Conservation (phyloP, 352 stramenopile species). For the Pseudoperonospora humuli region DNA sequence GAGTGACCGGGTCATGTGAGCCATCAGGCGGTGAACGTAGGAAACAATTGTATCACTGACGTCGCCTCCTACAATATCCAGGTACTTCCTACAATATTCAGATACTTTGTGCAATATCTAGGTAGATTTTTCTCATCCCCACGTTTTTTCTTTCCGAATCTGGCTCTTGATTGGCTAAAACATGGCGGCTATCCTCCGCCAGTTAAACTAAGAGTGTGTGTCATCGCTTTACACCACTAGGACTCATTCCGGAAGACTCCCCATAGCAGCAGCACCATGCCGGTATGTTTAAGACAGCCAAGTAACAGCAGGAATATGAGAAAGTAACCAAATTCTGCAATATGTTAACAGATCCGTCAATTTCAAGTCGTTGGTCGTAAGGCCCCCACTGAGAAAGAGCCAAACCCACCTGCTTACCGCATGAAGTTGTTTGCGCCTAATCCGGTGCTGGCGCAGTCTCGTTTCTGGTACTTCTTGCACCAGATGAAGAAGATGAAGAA, state of each 20-base stretch:
- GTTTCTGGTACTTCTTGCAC: constrained; percentile 99
- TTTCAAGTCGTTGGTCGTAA: constrained; percentile 99
- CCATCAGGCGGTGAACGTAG: too few relatives aligned
- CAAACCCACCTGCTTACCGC: constrained; percentile 97
- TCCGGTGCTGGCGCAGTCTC: constrained; percentile 96
- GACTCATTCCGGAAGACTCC: constrained; percentile 34
- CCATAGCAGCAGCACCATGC: constrained; percentile 25
- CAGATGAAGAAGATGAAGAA: constrained; percentile 99
- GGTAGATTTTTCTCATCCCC: too few relatives aligned
- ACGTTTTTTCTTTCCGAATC: too few relatives aligned
- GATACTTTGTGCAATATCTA: too few relatives aligned
- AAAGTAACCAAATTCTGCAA: background rate
- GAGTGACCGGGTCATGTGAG: too few relatives aligned
- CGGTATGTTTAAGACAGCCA: constrained; percentile 11
- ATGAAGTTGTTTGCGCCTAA: constrained; percentile 98
- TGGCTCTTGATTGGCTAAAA: constrained; percentile 23
- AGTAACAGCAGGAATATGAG: background rate
- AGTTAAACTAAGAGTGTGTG: constrained; percentile 14
- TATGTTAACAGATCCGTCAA: constrained; percentile 89
- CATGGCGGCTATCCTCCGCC: constrained; percentile 7
- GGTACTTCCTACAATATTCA: too few relatives aligned
- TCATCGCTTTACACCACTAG: background rate
- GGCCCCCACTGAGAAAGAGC: constrained; percentile 95
- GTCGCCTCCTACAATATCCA: too few relatives aligned
- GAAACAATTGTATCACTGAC: too few relatives aligned